Base-by-base conservation (phyloP, 2,329 filamentous ascomycete species). In the Zopfia rhizophila region DNA sequence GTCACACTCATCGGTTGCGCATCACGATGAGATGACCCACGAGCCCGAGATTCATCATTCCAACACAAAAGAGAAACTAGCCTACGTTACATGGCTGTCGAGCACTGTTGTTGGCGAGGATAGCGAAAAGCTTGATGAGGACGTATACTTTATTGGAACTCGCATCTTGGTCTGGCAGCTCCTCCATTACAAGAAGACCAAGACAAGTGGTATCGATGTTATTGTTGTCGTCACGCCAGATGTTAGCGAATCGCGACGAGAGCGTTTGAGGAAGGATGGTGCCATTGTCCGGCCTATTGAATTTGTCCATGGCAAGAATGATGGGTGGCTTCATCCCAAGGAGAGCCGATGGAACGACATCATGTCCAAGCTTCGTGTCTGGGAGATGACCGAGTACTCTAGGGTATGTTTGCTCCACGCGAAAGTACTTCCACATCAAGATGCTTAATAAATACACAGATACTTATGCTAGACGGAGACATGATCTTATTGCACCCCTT, bases 361-460 rank as follows among this genome's bases (percentile, higher is more conserved):
- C 17, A 59, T 74, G 60, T 64, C 67, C 12, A 75, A 75, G 54
- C 55, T 75, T 18, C 68, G 69, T 17, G 58, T 72, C 2, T 75
- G 63, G 62, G 57, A 73, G 49, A 59, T 74, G 42, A 69, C 60
- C 2, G 59, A 72, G 29, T 74, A 72, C 53, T 48, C 45, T 12
- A 55, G 58, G 7, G 63, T 74, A 28, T 53, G 60, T 19, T 65
- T 74, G 49, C 48, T 74, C 6, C 71, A 74, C 37, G 66, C 59
- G 32, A 70, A 74, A 65, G 49, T 4, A 31, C 66, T 13, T 52
- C 66, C 14, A 52, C 46, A 24, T 24, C 39, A 12, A n/a, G n/a
- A n/a, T 38, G 17, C 18, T 7, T 8, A 19, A 17, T 36, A 19
- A 39, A 45, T 19, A 22, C 39, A 7, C 31, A 33, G 3, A 61